Conservation (phyloP, 2,329 filamentous ascomycete genomes). For the Lecanoromycetidae sp. region DNA sequence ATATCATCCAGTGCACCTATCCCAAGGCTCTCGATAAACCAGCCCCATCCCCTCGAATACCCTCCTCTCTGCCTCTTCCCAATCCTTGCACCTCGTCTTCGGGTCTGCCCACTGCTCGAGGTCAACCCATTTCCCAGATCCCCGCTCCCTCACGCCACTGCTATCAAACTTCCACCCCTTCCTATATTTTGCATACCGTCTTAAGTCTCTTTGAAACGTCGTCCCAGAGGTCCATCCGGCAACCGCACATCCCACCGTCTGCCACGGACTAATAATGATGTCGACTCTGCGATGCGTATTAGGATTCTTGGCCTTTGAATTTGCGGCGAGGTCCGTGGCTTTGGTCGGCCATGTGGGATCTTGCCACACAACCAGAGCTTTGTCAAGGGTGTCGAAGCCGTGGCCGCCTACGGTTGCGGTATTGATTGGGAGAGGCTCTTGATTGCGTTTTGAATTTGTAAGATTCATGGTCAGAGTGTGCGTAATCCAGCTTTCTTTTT, state of each 20-base stretch:
- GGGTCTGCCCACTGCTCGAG: conserved; percentile 40
- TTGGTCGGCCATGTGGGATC: conserved; percentile 42
- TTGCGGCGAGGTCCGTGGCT: conserved; percentile 25
- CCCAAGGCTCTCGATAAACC: conserved; percentile 51
- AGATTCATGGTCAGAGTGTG: conserved; percentile 64
- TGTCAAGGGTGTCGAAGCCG: conserved; percentile 82
- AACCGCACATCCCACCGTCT: conserved; percentile 75
- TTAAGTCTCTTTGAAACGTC: conserved; percentile 78
- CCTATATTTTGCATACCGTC: conserved; percentile 63
- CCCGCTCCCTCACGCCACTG: conserved; percentile 62
- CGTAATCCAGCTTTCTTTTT: conserved; percentile 59
- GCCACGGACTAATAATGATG: conserved; percentile 83
- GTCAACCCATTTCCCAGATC: conserved; percentile 58
- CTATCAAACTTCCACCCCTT: conserved; percentile 79
- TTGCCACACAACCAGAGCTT: conserved; percentile 88
- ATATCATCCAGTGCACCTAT: conserved; percentile 52
- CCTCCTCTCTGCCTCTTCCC: conserved; percentile 49
- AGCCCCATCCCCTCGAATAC: conserved; percentile 69
- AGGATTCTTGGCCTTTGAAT: conserved; percentile 44
- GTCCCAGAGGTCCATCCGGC: conserved; percentile 80
- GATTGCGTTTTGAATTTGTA: conserved; percentile 59
- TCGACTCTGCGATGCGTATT: conserved; percentile 77
- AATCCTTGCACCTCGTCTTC: conserved; percentile 21
- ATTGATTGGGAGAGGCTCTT: conserved; percentile 48
- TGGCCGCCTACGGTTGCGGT: conserved; percentile 29